These are phyloP conservation scores for Aspergillus hiratsukae DNA, from an alignment of 2,329 filamentous ascomycete genomes.

Conservation along the genomic window DNA sequence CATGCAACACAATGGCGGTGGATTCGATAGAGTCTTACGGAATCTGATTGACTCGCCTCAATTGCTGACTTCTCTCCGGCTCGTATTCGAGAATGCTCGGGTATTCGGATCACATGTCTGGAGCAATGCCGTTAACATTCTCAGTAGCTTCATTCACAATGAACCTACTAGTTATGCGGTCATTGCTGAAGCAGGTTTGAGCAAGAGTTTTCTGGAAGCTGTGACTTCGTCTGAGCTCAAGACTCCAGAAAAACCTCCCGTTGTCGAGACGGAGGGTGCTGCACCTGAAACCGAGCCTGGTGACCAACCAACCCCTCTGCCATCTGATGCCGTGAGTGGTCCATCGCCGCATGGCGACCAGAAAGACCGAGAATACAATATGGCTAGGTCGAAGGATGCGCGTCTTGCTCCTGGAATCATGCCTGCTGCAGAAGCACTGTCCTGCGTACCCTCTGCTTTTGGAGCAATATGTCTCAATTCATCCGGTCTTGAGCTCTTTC, in stretches of 20 bases:
- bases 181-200: conserved; percentile 88
- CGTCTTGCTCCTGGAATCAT: conserved; percentile 67
- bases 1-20: conserved; percentile 76
- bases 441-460: conserved; percentile 78
- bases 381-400: conserved; percentile 27
- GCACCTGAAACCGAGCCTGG: conserved; percentile 29
- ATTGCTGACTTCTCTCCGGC: conserved; percentile 71
- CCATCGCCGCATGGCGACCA: conserved; percentile 16
- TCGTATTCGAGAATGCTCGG: conserved; percentile 73
- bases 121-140: conserved; percentile 86
- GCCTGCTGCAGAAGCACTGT: conserved; percentile 83
- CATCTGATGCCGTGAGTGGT: conserved; percentile 24
- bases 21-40: conserved; percentile 82
- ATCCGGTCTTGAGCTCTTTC: conserved; percentile 79
- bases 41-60: conserved; percentile 93
- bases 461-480: conserved; percentile 92
- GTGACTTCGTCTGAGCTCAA: conserved; percentile 54
- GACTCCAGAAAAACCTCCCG: conserved; percentile 28
- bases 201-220: conserved; percentile 77
- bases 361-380: conserved; percentile 24
- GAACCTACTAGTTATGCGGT: conserved; percentile 96
- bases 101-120: conserved; percentile 90
- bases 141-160: conserved; percentile 97
- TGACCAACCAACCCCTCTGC: conserved; percentile 35
- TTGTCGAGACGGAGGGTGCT: conserved; percentile 16